phyloP scores from a whole-genome alignment of 139 green algal genomes.

The Chlorella sorokiniana region DNA sequence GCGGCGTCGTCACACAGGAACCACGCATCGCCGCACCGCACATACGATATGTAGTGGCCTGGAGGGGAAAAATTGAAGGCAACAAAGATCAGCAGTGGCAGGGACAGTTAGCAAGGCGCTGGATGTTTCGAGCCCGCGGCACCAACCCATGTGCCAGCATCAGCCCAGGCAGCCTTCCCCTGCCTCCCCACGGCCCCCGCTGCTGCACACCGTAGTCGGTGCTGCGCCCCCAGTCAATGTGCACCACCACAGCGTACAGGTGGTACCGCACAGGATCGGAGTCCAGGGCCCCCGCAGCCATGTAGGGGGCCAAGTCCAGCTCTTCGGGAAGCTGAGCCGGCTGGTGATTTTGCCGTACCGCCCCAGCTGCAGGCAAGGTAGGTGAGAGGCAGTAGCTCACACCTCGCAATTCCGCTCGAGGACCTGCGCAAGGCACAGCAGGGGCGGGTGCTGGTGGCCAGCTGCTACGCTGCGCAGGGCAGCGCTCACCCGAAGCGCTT shows the following conservation, averaged over 20 bases:
- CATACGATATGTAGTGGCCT: constrained; percentile 32
- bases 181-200: neutral
- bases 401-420: too few relatives aligned
- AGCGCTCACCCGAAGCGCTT: constrained; percentile 57
- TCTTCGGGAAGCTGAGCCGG: constrained; percentile 44
- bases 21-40: constrained; percentile 5
- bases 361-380: neutral
- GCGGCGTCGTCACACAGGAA: constrained; percentile 18
- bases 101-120: neutral
- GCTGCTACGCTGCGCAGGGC: neutral
- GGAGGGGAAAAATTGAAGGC: neutral
- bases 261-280: constrained; percentile 48
- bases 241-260: constrained; percentile 75
- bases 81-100: neutral
- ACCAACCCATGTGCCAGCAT: neutral
- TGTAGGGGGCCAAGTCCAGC: constrained; percentile 53
- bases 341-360: constrained; percentile 26
- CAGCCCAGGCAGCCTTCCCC: neutral
- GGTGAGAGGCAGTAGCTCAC: neutral
- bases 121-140: neutral
- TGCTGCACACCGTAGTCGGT: constrained; percentile 16
- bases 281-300: constrained; percentile 45
- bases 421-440: neutral
- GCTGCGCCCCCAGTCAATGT: constrained; percentile 44
- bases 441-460: neutral